A percentile compares a stretch with the other conserved stretches of the same genome.
Conservation (phyloP, 2,329 filamentous ascomycete genomes). For the Aspergillus caelatus region DNA sequence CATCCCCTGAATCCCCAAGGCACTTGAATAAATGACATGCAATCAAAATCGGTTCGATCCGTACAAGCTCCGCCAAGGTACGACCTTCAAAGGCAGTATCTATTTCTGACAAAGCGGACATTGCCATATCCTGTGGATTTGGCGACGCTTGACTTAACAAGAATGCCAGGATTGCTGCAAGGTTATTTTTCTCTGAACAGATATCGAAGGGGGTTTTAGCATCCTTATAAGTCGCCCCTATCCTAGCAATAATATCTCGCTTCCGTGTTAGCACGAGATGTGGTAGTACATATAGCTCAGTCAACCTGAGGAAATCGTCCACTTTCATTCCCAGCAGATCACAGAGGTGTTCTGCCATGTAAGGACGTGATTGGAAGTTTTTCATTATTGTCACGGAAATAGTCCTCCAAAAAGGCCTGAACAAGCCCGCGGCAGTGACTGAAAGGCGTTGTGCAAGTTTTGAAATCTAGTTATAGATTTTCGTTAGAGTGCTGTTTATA, state of each 20-base stretch:
- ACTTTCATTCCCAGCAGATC: slow-evolving; percentile 78
- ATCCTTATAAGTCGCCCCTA: slow-evolving; percentile 69
- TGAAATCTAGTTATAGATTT: slow-evolving; percentile 55
- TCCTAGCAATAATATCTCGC: slow-evolving; percentile 75
- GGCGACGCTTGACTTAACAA: slow-evolving; percentile 63
- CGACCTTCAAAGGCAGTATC: slow-evolving; percentile 70
- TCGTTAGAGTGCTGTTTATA: not conserved
- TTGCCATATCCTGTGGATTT: slow-evolving; percentile 68
- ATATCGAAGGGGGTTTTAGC: slow-evolving; percentile 61
- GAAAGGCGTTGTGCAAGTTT: slow-evolving; percentile 69
- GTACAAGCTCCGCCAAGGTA: slow-evolving; percentile 69
- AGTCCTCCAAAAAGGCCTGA: slow-evolving; percentile 86
- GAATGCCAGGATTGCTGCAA: slow-evolving; percentile 61
- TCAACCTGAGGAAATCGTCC: slow-evolving; percentile 71
- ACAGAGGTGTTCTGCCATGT: slow-evolving; percentile 77
- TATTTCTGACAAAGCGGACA: slow-evolving; percentile 68
- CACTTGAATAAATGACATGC: slow-evolving; percentile 81
- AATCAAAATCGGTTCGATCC: slow-evolving; percentile 73
- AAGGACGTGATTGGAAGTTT: slow-evolving; percentile 77
- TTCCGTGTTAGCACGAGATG: slow-evolving; percentile 80
- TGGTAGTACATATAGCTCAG: slow-evolving; percentile 81
- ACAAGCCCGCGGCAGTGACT: slow-evolving; percentile 67
- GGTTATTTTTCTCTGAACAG: slow-evolving; percentile 61
- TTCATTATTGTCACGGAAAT: slow-evolving; percentile 81
- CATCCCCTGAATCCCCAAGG: slow-evolving; percentile 67